These are phyloP conservation scores for Gossypium raimondii DNA, from an alignment of 345 rosid species.

Conservation along the genomic window DNA sequence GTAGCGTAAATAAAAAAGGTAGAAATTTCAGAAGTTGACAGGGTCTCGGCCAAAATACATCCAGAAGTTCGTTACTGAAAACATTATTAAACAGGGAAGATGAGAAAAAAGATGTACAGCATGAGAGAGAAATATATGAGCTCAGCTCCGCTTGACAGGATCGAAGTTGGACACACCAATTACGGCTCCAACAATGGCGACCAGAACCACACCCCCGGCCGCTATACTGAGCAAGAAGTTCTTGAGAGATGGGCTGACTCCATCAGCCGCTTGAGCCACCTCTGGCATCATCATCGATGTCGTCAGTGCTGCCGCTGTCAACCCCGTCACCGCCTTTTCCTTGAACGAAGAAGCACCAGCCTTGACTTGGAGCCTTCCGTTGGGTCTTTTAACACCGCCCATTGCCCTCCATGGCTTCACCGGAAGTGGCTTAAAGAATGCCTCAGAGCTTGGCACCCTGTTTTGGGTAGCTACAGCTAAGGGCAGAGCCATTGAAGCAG, in stretches of 20 bases:
- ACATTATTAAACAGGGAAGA: slow-evolving; percentile 13
- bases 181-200: slow-evolving; percentile 57
- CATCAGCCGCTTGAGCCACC: slow-evolving; percentile 75
- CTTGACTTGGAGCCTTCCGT: slow-evolving; percentile 38
- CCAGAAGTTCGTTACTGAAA: slow-evolving; percentile 18
- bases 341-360: slow-evolving; percentile 45
- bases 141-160: slow-evolving; percentile 54
- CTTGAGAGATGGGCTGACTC: slow-evolving; percentile 74
- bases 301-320: slow-evolving; percentile 72
- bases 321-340: slow-evolving; percentile 75
- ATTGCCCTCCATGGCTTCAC: slow-evolving; percentile 40
- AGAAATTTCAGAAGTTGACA: not conserved
- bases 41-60: not conserved
- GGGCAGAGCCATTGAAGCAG: slow-evolving; percentile 63
- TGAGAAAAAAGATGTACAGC: slow-evolving; percentile 4
- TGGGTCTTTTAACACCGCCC: slow-evolving; percentile 19
- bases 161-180: slow-evolving; percentile 70
- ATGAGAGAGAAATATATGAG: not conserved
- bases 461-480: slow-evolving; percentile 41
- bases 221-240: slow-evolving; percentile 90
- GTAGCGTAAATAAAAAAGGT: no score
- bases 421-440: slow-evolving; percentile 58
- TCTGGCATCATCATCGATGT: slow-evolving; percentile 76
- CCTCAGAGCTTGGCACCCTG: slow-evolving; percentile 31
- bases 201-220: slow-evolving; percentile 69